Evolutionary conservation across 305 asterid species (phyloP).

Genomic region (Petunia hybrid): DNA sequence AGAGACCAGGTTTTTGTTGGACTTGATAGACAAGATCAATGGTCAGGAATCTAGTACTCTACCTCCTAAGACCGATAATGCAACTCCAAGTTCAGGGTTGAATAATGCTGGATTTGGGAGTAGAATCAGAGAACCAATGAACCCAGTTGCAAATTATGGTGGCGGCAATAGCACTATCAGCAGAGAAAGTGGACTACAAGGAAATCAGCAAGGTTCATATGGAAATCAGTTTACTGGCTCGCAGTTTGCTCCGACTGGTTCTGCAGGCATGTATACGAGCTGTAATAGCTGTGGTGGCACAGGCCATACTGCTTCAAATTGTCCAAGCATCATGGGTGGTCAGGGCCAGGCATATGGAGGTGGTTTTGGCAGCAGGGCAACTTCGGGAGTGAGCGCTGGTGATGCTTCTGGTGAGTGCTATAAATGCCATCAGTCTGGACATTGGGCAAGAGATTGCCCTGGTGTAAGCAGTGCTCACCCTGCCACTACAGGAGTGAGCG

Average conservation of each 20-base stretch:
- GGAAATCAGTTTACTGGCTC: conserved; percentile 67
- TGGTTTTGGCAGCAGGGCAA: conserved; percentile 39
- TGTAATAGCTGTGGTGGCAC: conserved; percentile 82
- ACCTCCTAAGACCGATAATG: conserved; percentile 50
- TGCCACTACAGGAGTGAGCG: conserved; percentile 40
- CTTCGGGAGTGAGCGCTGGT: conserved; percentile 42
- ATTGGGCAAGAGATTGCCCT: too few relatives aligned
- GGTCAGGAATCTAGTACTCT: conserved; percentile 48
- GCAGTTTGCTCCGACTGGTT: conserved; percentile 47
- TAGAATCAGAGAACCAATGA: conserved; percentile 42
- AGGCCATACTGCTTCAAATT: conserved; percentile 70
- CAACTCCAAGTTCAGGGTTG: conserved; percentile 43
- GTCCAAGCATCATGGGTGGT: conserved; percentile 64
- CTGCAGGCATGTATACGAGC: conserved; percentile 47
- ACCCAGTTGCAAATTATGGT: conserved; percentile 45
- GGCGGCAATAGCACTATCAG: conserved; percentile 42
- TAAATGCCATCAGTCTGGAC: too few relatives aligned
- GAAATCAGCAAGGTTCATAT: conserved; percentile 51
- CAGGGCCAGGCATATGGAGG: conserved; percentile 72
- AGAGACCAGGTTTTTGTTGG: conserved; percentile 64
- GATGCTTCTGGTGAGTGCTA: too few relatives aligned
- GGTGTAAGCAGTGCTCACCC: too few relatives aligned
- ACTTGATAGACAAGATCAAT: conserved; percentile 56
- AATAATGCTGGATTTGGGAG: conserved; percentile 48
- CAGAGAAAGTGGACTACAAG: conserved; percentile 47